Base-by-base conservation (phyloP, 306 rosid genomes). In the Arachis hypogaea region DNA sequence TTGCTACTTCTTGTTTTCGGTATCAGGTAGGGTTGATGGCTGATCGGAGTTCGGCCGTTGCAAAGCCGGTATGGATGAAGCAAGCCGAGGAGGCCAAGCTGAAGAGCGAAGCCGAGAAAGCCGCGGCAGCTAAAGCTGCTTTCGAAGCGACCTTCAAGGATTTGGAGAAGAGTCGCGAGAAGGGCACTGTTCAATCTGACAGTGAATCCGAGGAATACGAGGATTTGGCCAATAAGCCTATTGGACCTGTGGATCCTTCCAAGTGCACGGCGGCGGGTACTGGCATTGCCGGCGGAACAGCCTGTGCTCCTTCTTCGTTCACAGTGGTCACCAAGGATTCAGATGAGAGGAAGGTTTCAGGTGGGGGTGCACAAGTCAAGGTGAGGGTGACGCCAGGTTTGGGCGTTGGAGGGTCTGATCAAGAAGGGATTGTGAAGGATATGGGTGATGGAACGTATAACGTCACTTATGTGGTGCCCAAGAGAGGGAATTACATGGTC, bases 401-500 rank as follows among this genome's bases (percentile, higher is more conserved):
- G 79, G 99, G 99, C 7, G 97, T 90, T 80, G 99, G 99, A 5
- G 99, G 99, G 65, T 78, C 96, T 6, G 99, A 95, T 51, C 96
- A 87, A 70, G 99, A 95, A 68, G 99, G 99, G 45, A 83, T 88
- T 75, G 99, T 92, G 77, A 95, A 92, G 87, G 97, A 95, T 78
- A 84, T 95, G 98, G 89, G 89, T 3, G 99, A 95, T 63, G 98
- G 99, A 56, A 90, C 96, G 0, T 95, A 95, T 61, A 90, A 93
- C 2, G 87, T 95, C 33, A 88, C 97, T 44, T 95, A 95, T 81
- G 98, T 92, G 69, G 99, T 92, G 76, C 98, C 96, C 0, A 95
- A 92, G 77, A 83, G 98, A 79, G 98, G 99, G 86, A 95, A 90
- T 84, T 95, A 95, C 72, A 95, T 95, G 99, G 97, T 95, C 58